Evolutionary conservation across 306 rosid species (phyloP).

Genomic region (Psophocarpus tetragonolobus): DNA sequence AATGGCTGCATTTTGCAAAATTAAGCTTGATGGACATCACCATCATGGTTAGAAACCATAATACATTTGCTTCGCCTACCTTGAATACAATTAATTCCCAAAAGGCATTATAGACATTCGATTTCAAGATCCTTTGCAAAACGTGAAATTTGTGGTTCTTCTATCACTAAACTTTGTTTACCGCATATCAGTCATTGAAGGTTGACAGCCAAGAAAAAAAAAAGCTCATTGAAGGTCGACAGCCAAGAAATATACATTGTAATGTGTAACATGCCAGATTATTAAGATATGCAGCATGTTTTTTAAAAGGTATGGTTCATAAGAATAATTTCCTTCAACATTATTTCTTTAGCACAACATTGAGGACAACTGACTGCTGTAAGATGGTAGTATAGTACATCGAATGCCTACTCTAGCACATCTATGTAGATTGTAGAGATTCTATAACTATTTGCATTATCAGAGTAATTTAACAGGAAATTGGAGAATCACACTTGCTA

Average conservation of each 20-base stretch:
- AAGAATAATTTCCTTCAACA: not conserved
- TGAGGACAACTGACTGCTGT: not conserved
- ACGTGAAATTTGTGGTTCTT: constrained; percentile 7
- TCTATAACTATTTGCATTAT: not conserved
- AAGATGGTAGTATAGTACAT: not conserved
- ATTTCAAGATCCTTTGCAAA: not conserved
- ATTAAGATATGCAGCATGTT: not conserved
- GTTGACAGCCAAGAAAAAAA: constrained; percentile 13
- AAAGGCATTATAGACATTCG: not conserved
- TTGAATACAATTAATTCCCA: not conserved
- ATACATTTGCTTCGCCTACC: not conserved
- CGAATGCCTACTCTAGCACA: constrained; percentile 1
- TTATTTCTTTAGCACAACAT: not conserved
- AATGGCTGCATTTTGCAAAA: not conserved
- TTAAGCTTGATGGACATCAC: constrained; percentile 9
- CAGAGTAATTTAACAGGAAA: not conserved
- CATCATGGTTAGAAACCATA: constrained; percentile 2
- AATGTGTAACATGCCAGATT: not conserved
- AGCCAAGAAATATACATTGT: constrained; percentile 6
- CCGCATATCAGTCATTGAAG: not conserved
- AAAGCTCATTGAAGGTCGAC: constrained; percentile 6
- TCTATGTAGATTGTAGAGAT: not conserved
- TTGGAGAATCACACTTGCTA: not conserved
- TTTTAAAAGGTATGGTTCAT: not conserved
- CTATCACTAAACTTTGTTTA: not conserved